Percentiles rank a stretch among this genome's conserved stretches.
Conservation (phyloP, 2,329 filamentous ascomycete species). For the Aspergillus luchuensis region DNA sequence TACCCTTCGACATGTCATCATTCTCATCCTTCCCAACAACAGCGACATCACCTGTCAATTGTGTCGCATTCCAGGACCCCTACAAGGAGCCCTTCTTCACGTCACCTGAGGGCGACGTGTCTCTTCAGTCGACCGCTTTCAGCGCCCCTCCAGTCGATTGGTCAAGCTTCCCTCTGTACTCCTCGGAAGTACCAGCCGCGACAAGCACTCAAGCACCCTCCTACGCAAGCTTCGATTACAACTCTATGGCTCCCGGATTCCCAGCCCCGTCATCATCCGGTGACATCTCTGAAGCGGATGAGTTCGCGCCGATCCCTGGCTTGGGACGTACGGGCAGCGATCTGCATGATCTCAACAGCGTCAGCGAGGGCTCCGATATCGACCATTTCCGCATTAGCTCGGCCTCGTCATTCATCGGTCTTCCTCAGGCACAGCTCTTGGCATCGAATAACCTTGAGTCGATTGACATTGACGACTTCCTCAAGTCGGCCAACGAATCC, state of each 20-base stretch:
- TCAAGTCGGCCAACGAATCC: slow-evolving; percentile 45
- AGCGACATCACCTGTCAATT: slow-evolving; percentile 35
- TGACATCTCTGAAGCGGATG: slow-evolving; percentile 53
- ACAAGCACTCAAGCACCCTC: slow-evolving; percentile 49
- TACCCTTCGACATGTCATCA: slow-evolving; percentile 43
- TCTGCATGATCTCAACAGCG: slow-evolving; percentile 43
- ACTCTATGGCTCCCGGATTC: slow-evolving; percentile 41
- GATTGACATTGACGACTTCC: slow-evolving; percentile 48
- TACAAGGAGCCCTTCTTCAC: slow-evolving; percentile 46
- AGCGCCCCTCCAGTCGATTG: slow-evolving; percentile 50
- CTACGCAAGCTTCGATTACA: slow-evolving; percentile 50
- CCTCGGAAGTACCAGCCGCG: slow-evolving; percentile 38
- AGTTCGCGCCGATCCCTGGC: slow-evolving; percentile 41
- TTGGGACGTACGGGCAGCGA: slow-evolving; percentile 33
- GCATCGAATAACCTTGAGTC: slow-evolving; percentile 44
- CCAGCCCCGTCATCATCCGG: slow-evolving; percentile 51
- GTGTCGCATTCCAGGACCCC: slow-evolving; percentile 40
- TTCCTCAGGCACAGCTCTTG: slow-evolving; percentile 45
- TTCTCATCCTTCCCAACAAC: slow-evolving; percentile 40
- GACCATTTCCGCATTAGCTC: slow-evolving; percentile 46
- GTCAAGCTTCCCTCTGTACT: slow-evolving; percentile 50
- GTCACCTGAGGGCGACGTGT: slow-evolving; percentile 46
- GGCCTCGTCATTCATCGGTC: slow-evolving; percentile 46
- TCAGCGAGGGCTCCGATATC: slow-evolving; percentile 45
- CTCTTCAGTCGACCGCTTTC: slow-evolving; percentile 42